Base-by-base conservation (phyloP, 352 stramenopile species). In the Globisporangium okanoganense region DNA sequence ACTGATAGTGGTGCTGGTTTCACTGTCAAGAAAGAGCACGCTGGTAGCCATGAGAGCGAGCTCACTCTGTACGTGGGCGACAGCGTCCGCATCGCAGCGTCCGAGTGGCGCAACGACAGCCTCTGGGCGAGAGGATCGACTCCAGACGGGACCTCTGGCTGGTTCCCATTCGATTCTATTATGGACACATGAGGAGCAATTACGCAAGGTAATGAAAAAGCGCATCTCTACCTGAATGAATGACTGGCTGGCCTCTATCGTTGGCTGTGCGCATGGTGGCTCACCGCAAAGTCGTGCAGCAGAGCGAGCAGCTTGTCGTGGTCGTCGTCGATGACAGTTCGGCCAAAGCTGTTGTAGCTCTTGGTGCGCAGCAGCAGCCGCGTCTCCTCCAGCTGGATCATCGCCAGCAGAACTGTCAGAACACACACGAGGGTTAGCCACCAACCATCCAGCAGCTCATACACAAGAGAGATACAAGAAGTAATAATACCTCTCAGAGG, bases 371-470 rank as follows among this genome's bases (percentile, higher is more conserved):
- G 44, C 0, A 87, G 56, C 24, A 74, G 45, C 36, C 72, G 78
- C 10, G 79, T 73, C 41, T 88, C 82, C 13, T 87, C 69, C 6
- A 92, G 54, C 41, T 89, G 77, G 52, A 90, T 82, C 80, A 92
- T 87, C 36, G 74, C 76, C 3, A 92, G 72, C 62, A 94, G 80
- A 31, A 94, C n/a, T n/a, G n/a, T n/a, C n/a, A n/a, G n/a, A n/a
- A n/a, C n/a, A n/a, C n/a, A n/a, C n/a, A n/a, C n/a, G n/a, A n/a
- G n/a, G n/a, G n/a, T n/a, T n/a, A n/a, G n/a, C n/a, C n/a, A n/a
- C n/a, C n/a, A n/a, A n/a, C n/a, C n/a, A n/a, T n/a, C n/a, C n/a
- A n/a, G n/a, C n/a, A n/a, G n/a, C n/a, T n/a, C n/a, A n/a, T n/a
- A n/a, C n/a, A n/a, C n/a, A n/a, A n/a, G n/a, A n/a, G n/a, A n/a